phyloP scores from a whole-genome alignment of 148 eudicot genomes.

The Selenicereus undatus region DNA sequence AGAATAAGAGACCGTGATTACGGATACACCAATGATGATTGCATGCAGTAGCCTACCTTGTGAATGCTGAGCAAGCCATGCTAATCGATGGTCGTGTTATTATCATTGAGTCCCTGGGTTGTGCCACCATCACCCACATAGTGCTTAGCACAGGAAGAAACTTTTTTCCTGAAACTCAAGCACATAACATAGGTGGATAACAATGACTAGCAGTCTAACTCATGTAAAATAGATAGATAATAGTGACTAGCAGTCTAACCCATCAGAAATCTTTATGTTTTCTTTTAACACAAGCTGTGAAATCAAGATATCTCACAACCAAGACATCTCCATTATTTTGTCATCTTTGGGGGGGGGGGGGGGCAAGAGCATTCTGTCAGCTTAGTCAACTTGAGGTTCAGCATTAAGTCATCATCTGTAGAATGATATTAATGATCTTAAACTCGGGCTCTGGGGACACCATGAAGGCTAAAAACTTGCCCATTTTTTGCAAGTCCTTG shows the following conservation, averaged over 20 bases:
- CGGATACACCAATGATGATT: constrained; percentile 27
- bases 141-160: constrained; percentile 36
- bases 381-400: not conserved
- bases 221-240: not conserved
- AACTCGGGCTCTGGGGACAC: not conserved
- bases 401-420: not conserved
- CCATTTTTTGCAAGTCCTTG: too few relatives aligned
- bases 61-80: constrained; percentile 28
- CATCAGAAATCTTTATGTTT: too few relatives aligned
- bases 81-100: constrained; percentile 24
- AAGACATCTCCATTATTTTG: too few relatives aligned
- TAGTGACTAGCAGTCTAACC: not conserved
- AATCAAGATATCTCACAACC: too few relatives aligned
- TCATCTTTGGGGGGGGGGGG: too few relatives aligned
- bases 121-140: constrained; percentile 39
- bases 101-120: constrained; percentile 25
- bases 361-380: too few relatives aligned
- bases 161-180: constrained; percentile 18
- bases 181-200: not conserved
- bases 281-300: too few relatives aligned
- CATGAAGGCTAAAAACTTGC: not conserved
- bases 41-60: constrained; percentile 34
- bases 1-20: constrained; percentile 33
- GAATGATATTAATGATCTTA: not conserved
- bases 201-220: not conserved